phyloP scores from a whole-genome alignment of 225 moss, liverwort and hornwort species.

The Antitrichia curtipendula region DNA sequence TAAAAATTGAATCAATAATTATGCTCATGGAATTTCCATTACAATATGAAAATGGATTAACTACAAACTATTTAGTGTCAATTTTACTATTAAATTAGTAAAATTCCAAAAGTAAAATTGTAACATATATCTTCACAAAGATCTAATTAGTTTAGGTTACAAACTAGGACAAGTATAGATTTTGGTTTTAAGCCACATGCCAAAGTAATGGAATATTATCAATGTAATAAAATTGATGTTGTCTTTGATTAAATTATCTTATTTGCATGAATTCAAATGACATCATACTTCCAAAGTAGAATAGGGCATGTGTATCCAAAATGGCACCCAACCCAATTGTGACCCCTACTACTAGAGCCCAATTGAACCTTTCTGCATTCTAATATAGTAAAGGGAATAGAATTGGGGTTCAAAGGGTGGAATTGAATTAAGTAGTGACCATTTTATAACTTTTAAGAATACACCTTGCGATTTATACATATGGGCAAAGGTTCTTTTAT shows the following conservation, averaged over 20 bases:
- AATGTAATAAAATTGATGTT: neutral
- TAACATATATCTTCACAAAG: too few relatives aligned
- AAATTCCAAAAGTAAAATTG: too few relatives aligned
- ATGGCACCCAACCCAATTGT: neutral
- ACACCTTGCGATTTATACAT: accelerated
- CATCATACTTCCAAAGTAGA: neutral
- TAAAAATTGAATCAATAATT: too few relatives aligned
- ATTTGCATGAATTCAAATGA: neutral
- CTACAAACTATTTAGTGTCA: too few relatives aligned
- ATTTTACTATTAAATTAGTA: neutral
- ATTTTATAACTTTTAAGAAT: neutral
- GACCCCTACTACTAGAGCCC: neutral
- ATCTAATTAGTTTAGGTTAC: too few relatives aligned
- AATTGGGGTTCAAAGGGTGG: neutral
- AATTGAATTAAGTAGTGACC: too few relatives aligned
- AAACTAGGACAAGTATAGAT: neutral
- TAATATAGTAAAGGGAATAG: neutral
- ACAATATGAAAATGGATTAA: too few relatives aligned
- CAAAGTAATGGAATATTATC: neutral
- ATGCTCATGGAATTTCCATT: too few relatives aligned
- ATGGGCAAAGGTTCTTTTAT: neutral
- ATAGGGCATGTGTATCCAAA: neutral
- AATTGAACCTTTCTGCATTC: neutral
- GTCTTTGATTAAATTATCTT: neutral
- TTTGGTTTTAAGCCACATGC: accelerated